Percentiles rank a stretch among this genome's conserved stretches.
Evolutionary conservation across 768 basidiomycete species (phyloP).

Genomic region (Amanita subjunquillea): DNA sequence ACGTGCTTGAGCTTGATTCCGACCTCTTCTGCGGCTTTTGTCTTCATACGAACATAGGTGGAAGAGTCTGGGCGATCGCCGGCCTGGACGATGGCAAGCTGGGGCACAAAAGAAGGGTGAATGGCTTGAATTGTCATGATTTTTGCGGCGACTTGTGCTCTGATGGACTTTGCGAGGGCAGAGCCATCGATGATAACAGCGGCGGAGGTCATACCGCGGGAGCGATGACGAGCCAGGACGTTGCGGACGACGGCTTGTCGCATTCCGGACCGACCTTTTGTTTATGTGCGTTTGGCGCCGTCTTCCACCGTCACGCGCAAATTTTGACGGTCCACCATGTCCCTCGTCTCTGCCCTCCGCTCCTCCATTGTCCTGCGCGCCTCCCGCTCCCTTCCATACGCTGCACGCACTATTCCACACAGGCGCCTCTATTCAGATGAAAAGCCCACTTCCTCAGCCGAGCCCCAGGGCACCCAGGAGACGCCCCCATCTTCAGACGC

Average conservation of each 20-base stretch:
- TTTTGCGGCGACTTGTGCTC: conserved; percentile 59
- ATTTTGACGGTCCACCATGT: conserved; percentile 30
- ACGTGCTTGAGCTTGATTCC: conserved; percentile 85
- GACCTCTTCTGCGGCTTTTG: conserved; percentile 88
- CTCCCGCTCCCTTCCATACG: conserved; percentile 27
- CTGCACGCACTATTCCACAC: conserved; percentile 14
- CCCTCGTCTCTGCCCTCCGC: conserved; percentile 43
- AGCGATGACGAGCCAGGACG: conserved; percentile 28
- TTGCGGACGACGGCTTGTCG: background rate
- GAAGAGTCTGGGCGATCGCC: conserved; percentile 86
- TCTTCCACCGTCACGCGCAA: background rate
- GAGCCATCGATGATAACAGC: conserved; percentile 73
- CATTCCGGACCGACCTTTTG: background rate
- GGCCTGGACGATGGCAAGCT: conserved; percentile 88
- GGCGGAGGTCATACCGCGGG: conserved; percentile 25
- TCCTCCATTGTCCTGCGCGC: conserved; percentile 52
- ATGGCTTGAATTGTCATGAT: conserved; percentile 37
- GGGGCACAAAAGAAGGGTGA: conserved; percentile 85
- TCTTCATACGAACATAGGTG: conserved; percentile 96
- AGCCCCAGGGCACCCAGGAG: conserved; percentile 17
- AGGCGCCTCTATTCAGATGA: conserved; percentile 54
- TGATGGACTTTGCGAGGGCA: conserved; percentile 81
- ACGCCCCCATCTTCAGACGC: conserved; percentile 20
- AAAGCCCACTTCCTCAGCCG: conserved; percentile 23
- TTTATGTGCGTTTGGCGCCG: background rate